A percentile compares a stretch with the other conserved stretches of the same genome.
phyloP scores from a whole-genome alignment of 2,329 filamentous ascomycete species.

The Polychaeton citri region DNA sequence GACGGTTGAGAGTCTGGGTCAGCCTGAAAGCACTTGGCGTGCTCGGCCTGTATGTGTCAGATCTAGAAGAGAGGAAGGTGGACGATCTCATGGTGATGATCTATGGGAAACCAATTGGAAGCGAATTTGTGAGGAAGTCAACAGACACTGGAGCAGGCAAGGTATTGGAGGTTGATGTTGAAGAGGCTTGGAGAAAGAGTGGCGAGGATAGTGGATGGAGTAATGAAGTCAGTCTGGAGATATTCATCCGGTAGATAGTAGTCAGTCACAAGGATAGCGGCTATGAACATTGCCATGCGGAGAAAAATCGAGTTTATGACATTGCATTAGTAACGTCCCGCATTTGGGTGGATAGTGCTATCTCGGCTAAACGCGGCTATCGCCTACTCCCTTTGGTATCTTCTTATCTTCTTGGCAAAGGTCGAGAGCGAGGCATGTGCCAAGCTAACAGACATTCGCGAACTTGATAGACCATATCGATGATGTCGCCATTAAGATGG shows the following conservation, averaged over 20 bases:
- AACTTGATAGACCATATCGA: too few relatives aligned
- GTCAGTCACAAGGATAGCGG: too few relatives aligned
- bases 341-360: too few relatives aligned
- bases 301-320: too few relatives aligned
- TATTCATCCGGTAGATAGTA: constrained; percentile 33
- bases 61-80: constrained; percentile 40
- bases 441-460: too few relatives aligned
- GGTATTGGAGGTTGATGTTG: constrained; percentile 66
- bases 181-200: constrained; percentile 64
- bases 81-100: constrained; percentile 40
- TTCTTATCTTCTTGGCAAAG: too few relatives aligned
- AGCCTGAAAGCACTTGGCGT: constrained; percentile 68
- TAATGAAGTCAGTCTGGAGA: constrained; percentile 62
- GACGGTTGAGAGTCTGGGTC: constrained; percentile 51
- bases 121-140: constrained; percentile 20
- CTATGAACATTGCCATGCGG: too few relatives aligned
- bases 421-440: too few relatives aligned
- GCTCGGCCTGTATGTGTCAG: constrained; percentile 66
- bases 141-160: constrained; percentile 21
- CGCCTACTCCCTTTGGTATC: too few relatives aligned
- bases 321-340: too few relatives aligned
- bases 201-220: constrained; percentile 58
- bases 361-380: too few relatives aligned
- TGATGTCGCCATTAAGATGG: background rate
- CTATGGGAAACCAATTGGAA: constrained; percentile 50